Percentiles rank a stretch among this genome's conserved stretches.
Conservation (phyloP, 2,329 filamentous ascomycete genomes). For the Albifimbria verrucaria region DNA sequence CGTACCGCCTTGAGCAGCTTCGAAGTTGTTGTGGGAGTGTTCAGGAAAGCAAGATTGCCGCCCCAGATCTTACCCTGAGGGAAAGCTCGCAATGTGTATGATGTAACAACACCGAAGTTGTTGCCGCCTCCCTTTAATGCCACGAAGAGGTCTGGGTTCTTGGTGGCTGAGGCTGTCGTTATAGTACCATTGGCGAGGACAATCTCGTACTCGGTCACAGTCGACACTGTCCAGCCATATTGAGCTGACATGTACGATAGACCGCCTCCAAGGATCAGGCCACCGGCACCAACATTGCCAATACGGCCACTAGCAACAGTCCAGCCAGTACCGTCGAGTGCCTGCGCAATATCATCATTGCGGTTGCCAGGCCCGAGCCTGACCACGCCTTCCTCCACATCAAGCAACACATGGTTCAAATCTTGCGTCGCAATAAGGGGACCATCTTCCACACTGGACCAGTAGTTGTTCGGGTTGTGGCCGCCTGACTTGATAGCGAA, state of each 20-base stretch:
- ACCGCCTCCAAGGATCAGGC: conserved; percentile 51
- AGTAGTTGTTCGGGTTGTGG: conserved; percentile 54
- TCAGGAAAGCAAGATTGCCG: conserved; percentile 36
- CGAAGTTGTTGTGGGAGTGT: conserved; percentile 22
- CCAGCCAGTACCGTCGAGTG: conserved; percentile 37
- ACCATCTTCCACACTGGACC: conserved; percentile 46
- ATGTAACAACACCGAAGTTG: conserved; percentile 50
- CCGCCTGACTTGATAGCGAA: conserved; percentile 58
- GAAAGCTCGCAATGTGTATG: conserved; percentile 40
- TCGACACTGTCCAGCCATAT: conserved; percentile 49
- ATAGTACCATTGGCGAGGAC: conserved; percentile 49
- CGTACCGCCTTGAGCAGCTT: conserved; percentile 43
- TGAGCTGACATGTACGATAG: conserved; percentile 49
- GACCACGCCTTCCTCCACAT: conserved; percentile 32
- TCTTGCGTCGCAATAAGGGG: conserved; percentile 46
- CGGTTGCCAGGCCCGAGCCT: conserved; percentile 43
- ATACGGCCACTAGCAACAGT: conserved; percentile 41
- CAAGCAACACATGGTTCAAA: conserved; percentile 33
- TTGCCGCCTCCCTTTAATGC: conserved; percentile 55
- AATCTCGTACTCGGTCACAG: conserved; percentile 45
- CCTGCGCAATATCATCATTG: conserved; percentile 37
- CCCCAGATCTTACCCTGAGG: conserved; percentile 39
- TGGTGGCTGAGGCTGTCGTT: conserved; percentile 38
- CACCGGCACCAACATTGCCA: conserved; percentile 43
- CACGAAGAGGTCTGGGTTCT: conserved; percentile 47